These are phyloP conservation scores for Clavariopsis aquatica DNA, from an alignment of 495 filamentous ascomycete species.

Conservation along the genomic window DNA sequence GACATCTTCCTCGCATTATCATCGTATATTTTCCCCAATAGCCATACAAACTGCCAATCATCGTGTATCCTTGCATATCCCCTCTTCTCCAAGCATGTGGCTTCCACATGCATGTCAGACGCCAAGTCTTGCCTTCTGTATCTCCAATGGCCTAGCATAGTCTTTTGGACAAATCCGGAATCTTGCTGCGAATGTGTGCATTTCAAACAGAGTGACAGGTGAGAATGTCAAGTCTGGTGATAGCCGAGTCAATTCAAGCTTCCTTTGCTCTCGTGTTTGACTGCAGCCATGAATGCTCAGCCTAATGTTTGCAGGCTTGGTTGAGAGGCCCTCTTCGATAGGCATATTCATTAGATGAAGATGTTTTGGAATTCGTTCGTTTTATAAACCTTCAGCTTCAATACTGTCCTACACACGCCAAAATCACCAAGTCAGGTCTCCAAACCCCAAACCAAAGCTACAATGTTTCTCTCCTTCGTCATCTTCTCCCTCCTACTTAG, in stretches of 20 bases:
- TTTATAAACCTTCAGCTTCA: too few relatives aligned
- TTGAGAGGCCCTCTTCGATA: neutral
- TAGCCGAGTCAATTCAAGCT: neutral
- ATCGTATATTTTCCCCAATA: too few relatives aligned
- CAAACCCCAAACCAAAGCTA: neutral
- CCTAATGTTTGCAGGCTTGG: neutral
- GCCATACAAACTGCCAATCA: too few relatives aligned
- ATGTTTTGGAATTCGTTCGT: neutral
- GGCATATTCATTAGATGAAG: neutral
- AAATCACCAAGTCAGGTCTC: neutral
- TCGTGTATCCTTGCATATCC: neutral
- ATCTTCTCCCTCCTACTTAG: neutral
- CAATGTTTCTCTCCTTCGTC: neutral
- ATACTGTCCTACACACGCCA: neutral
- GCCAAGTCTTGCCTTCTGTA: neutral
- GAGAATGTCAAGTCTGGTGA: neutral
- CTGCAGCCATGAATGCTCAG: neutral
- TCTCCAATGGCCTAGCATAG: neutral
- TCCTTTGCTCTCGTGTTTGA: neutral
- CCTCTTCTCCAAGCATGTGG: neutral
- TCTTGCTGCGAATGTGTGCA: too few relatives aligned
- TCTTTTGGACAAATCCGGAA: too few relatives aligned
- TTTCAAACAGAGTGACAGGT: neutral
- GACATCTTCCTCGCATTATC: too few relatives aligned
- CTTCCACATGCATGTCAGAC: neutral